A percentile compares a stretch with the other conserved stretches of the same genome.
phyloP scores from a whole-genome alignment of 495 filamentous ascomycete species.

The Filosporella fistucella region DNA sequence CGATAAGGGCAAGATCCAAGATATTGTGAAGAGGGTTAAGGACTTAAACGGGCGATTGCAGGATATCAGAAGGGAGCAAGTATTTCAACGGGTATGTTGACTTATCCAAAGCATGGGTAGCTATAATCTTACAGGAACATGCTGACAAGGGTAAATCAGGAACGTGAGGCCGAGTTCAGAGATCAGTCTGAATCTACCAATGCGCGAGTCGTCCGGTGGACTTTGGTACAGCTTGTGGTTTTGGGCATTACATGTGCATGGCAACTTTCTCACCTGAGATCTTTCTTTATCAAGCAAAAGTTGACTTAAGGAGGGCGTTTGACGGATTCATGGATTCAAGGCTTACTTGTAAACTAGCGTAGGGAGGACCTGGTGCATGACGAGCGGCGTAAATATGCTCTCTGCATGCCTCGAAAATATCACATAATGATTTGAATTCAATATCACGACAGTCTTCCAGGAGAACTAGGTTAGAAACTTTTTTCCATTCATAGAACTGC shows the following conservation, averaged over 20 bases:
- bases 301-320: conserved; percentile 55
- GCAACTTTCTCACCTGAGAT: conserved; percentile 91
- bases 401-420: neutral
- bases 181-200: conserved; percentile 96
- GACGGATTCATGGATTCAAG: neutral
- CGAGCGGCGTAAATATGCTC: neutral
- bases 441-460: neutral
- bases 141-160: conserved; percentile 45
- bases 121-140: neutral
- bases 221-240: conserved; percentile 77
- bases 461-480: conserved; percentile 5
- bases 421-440: no score
- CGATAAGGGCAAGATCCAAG: conserved; percentile 89
- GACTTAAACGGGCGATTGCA: conserved; percentile 85
- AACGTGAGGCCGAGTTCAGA: conserved; percentile 96
- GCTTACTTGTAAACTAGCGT: neutral
- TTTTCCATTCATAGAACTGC: conserved; percentile 20
- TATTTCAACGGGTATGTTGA: conserved; percentile 83
- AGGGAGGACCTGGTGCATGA: no score
- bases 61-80: conserved; percentile 90
- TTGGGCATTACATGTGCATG: conserved; percentile 90
- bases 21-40: conserved; percentile 84
- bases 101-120: neutral
- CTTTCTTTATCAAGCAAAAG: conserved; percentile 99
- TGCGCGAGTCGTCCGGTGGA: conserved; percentile 89